phyloP scores from a whole-genome alignment of 371 early-diverging fungal species.

The Syncephalastrum contaminatum region DNA sequence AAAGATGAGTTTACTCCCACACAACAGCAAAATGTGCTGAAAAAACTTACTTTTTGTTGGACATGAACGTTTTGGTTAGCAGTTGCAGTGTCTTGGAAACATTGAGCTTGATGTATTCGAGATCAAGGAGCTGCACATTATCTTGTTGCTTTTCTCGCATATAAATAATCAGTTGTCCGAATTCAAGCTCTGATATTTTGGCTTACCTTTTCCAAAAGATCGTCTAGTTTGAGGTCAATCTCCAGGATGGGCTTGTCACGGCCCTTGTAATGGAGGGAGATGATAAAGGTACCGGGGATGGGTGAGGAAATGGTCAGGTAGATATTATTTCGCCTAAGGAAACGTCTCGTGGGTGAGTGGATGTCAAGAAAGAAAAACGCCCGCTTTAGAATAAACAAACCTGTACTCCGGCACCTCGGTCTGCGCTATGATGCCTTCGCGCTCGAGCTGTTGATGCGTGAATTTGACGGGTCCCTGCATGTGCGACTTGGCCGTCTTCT shows the following conservation, averaged over 20 bases:
- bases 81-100: constrained; percentile 38
- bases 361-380: neutral
- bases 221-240: constrained; percentile 93
- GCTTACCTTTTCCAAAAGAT: constrained; percentile 81
- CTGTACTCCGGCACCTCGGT: constrained; percentile 86
- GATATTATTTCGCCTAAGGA: constrained; percentile 70
- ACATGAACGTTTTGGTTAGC: constrained; percentile 42
- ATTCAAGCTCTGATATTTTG: neutral
- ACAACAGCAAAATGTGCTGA: neutral
- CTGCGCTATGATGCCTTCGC: constrained; percentile 86
- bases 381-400: constrained; percentile 22
- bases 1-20: neutral
- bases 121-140: constrained; percentile 77
- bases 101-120: constrained; percentile 92
- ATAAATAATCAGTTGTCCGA: neutral
- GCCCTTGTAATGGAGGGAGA: constrained; percentile 80
- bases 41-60: constrained; percentile 47
- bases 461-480: constrained; percentile 72
- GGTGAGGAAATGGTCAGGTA: constrained; percentile 85
- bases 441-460: constrained; percentile 82
- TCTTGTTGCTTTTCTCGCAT: constrained; percentile 74
- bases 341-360: neutral
- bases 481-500: constrained; percentile 35
- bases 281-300: constrained; percentile 82
- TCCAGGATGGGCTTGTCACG: constrained; percentile 92